Evolutionary conservation across 306 rosid genomes (phyloP), one percentile per base, ranked within the genome.

Genomic region (Prosopis cineraria): DNA sequence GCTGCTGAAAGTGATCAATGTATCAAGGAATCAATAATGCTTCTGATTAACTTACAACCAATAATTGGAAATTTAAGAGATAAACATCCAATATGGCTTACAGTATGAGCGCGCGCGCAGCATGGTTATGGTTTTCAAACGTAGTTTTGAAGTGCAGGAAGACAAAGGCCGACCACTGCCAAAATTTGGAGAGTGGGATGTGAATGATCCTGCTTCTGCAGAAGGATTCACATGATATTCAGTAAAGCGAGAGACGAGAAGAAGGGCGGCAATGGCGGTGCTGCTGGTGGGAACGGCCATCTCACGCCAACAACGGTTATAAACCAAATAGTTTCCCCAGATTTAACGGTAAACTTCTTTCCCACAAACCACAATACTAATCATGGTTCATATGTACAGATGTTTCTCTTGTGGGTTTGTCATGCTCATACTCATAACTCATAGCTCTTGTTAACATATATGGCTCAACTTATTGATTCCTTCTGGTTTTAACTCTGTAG

Each of bases 171-270:
- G 67, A 22, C 86, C 91, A 12, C 77, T 88, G 58, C 89, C 91
- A 13, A 88, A 85, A 60, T 85, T 88, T 70, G 91, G 91, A 10
- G 91, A 88, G 60, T 85, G 91, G 91, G 91, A 88, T 52, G 89
- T 82, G 64, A 87, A 85, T 53, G 80, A 87, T 74, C 91, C 91
- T 7, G 86, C 89, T 7, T 81, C 91, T 1, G 87, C 91, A 0
- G 89, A 88, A 70, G 91, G 89, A 53, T 88, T 83, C 20, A 88
- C 91, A 0, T 88, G 40, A 85, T 88, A 52, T 88, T 88, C 55
- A 83, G 73, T 83, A 85, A 81, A 76, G 91, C 89, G 47, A 79
- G 89, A 58, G 89, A 85, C 45, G 89, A 85, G 78, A 85, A 85
- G 83, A 88, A 85, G 31, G 74, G 20, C 65, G 65, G 43, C 72